phyloP scores from a whole-genome alignment of 306 rosid species.

The Vigna angularis region DNA sequence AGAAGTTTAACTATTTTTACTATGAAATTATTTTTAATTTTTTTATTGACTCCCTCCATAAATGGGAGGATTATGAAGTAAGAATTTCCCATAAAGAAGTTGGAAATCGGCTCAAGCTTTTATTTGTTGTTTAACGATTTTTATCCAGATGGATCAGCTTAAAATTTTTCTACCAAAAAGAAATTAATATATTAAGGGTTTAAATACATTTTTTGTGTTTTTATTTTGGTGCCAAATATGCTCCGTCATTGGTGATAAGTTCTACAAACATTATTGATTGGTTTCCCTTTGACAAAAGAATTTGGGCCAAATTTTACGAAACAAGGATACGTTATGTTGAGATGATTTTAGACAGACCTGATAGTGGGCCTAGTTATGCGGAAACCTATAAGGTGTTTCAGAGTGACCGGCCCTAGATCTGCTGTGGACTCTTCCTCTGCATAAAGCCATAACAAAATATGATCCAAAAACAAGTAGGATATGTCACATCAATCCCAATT shows the following conservation, averaged over 20 bases:
- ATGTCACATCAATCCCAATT: neutral
- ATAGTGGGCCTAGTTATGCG: conserved; percentile 32
- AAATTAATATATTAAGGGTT: neutral
- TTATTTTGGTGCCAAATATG: neutral
- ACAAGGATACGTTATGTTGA: neutral
- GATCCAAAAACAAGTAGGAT: conserved; percentile 6
- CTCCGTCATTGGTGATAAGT: neutral
- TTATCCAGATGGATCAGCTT: neutral
- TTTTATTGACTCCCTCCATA: neutral
- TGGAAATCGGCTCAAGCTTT: neutral
- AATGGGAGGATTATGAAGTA: neutral
- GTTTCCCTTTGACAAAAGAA: conserved; percentile 1
- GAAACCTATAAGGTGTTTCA: neutral
- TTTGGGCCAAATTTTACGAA: conserved; percentile 21
- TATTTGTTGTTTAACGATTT: neutral
- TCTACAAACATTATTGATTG: neutral
- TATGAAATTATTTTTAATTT: neutral
- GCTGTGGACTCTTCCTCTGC: conserved; percentile 21
- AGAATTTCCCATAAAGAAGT: neutral
- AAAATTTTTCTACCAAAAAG: neutral
- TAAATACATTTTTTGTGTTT: neutral
- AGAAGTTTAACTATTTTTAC: too few relatives aligned
- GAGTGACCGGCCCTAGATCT: neutral
- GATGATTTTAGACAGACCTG: neutral
- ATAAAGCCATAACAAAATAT: conserved; percentile 7